Evolutionary conservation across 2,329 filamentous ascomycete species (phyloP).

Genomic region (Aureobasidium sp.): DNA sequence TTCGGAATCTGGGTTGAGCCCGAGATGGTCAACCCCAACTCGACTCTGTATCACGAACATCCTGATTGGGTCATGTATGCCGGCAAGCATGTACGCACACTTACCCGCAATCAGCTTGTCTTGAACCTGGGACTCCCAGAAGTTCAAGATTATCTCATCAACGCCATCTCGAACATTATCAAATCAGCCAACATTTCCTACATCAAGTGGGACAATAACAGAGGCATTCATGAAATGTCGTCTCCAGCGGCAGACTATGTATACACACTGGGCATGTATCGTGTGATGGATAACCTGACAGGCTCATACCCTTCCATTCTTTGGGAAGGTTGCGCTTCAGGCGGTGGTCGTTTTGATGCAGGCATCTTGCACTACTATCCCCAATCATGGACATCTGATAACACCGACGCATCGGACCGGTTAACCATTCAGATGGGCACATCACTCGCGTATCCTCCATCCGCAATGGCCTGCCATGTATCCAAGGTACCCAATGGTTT

Average conservation of each 20-base stretch:
- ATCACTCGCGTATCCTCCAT: slow-evolving; percentile 55
- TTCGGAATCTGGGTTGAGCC: slow-evolving; percentile 64
- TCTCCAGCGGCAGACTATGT: slow-evolving; percentile 48
- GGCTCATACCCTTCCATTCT: slow-evolving; percentile 54
- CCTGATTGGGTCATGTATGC: slow-evolving; percentile 58
- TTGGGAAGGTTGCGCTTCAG: slow-evolving; percentile 60
- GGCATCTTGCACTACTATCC: slow-evolving; percentile 59
- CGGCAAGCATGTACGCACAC: slow-evolving; percentile 48
- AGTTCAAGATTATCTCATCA: slow-evolving; percentile 57
- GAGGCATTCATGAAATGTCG: slow-evolving; percentile 54
- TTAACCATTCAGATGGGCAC: slow-evolving; percentile 59
- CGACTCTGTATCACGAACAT: slow-evolving; percentile 53
- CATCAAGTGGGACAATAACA: slow-evolving; percentile 64
- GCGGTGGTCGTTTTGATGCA: slow-evolving; percentile 58
- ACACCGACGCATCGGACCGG: slow-evolving; percentile 56
- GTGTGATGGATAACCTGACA: slow-evolving; percentile 54
- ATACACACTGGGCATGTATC: slow-evolving; percentile 59
- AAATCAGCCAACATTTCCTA: slow-evolving; percentile 49
- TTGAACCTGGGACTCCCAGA: slow-evolving; percentile 54
- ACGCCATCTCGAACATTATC: slow-evolving; percentile 48
- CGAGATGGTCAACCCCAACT: slow-evolving; percentile 60
- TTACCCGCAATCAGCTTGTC: slow-evolving; percentile 53
- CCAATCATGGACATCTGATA: slow-evolving; percentile 59
- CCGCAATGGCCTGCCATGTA: slow-evolving; percentile 59
- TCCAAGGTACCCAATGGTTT: slow-evolving; percentile 54